Conservation (phyloP, 805 yeast genomes). For the Zygotorulaspora sp. region DNA sequence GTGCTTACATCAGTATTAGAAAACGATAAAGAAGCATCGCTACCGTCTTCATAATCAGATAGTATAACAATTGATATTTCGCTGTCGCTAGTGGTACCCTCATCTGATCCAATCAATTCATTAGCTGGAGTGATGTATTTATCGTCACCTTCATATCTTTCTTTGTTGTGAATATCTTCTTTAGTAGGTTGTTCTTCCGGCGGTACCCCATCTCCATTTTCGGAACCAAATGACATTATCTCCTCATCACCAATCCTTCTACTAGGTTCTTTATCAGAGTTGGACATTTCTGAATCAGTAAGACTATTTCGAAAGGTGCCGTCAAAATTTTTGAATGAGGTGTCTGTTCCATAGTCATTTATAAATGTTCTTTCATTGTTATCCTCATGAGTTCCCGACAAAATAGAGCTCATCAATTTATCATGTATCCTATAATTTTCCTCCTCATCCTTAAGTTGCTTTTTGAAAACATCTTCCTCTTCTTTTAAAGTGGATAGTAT, state of each 20-base stretch:
- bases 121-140: no score
- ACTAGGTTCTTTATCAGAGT: conserved; percentile 3
- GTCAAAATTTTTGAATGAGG: conserved; percentile 19
- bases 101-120: no score
- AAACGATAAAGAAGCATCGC: no score
- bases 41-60: no score
- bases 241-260: no score
- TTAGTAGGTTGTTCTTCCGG: no score
- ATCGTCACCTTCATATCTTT: no score
- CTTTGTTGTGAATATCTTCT: no score
- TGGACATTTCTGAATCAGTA: conserved; percentile 9
- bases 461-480: conserved; percentile 13
- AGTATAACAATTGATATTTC: no score
- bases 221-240: no score
- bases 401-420: conserved; percentile 5
- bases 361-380: conserved; percentile 3
- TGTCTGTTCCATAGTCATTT: conserved; percentile 19
- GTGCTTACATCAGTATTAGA: no score
- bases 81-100: no score
- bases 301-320: conserved; percentile 18
- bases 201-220: conserved; percentile 1
- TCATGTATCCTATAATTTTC: conserved; percentile 6
- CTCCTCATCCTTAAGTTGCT: conserved; percentile 13
- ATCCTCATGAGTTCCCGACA: conserved; percentile 3
- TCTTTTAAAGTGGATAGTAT: conserved; percentile 18